These are phyloP conservation scores for Pseudonitzschia multiseries DNA, from an alignment of 108 stramenopile species.

Conservation along the genomic window DNA sequence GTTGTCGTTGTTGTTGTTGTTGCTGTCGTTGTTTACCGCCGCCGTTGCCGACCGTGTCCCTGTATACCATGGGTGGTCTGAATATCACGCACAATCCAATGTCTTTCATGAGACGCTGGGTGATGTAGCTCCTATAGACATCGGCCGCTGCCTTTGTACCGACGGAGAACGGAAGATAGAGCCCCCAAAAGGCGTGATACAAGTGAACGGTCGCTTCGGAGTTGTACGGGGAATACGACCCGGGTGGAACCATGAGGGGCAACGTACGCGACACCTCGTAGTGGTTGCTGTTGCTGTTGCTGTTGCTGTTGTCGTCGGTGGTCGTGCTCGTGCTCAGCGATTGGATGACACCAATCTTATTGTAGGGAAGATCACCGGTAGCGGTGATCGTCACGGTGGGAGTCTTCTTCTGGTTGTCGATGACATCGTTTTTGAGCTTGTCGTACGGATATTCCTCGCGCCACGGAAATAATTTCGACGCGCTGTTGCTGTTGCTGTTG, in stretches of 20 bases:
- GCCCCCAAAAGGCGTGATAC: conserved; percentile 45
- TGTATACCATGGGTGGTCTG: conserved; percentile 24
- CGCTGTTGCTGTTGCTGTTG: no score
- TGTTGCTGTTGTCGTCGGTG: conserved; percentile 54
- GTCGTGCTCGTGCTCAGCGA: conserved; percentile 38
- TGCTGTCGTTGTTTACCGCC: no score
- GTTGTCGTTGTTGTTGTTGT: no score
- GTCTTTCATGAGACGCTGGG: conserved; percentile 40
- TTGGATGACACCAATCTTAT: conserved; percentile 40
- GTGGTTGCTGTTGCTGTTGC: not conserved
- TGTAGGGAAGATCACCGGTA: not conserved
- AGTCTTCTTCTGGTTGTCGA: no score
- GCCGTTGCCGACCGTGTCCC: not conserved
- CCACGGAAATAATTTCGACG: conserved; percentile 53
- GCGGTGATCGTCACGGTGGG: no score
- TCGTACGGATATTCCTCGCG: conserved; percentile 57
- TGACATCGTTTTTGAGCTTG: conserved; percentile 9
- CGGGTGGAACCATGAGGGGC: conserved; percentile 21
- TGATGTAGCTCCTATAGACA: conserved; percentile 63
- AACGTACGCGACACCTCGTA: not conserved
- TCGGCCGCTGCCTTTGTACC: conserved; percentile 56
- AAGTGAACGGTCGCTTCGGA: conserved; percentile 60
- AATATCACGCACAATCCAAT: conserved; percentile 34
- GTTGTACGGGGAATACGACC: conserved; percentile 50
- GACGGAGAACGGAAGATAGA: conserved; percentile 56